Evolutionary conservation across 2,329 filamentous ascomycete species (phyloP), one percentile per base, ranked within the genome.

Genomic region (Endoconidiophora laricicola): DNA sequence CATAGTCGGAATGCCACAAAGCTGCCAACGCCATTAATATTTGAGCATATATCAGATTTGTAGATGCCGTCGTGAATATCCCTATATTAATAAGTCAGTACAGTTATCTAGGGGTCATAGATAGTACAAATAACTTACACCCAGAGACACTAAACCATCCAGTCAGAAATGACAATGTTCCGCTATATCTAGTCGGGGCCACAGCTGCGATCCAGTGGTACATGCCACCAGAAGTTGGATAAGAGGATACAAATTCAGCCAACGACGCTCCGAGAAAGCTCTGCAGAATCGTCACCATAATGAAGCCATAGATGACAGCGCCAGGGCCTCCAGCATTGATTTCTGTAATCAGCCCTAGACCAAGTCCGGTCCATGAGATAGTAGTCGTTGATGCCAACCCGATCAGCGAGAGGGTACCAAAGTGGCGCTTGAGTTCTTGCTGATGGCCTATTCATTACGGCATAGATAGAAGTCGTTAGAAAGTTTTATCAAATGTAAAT

Each of bases 121-220:
- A 26, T 12, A 3, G 23, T 36, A 14, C 16, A 14, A 18, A 24
- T 39, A 22, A 49, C 51, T 49, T 49, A 53, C 51, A 53, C 33
- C 47, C 51, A 2, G 51, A 53, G 20, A 53, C 47, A 42, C 51
- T 50, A 26, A 53, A 50, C 51, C 51, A 53, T 3, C 52, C 52
- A 4, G 49, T 54, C 12, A 52, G 33, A 44, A 52, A 51, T 4
- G 52, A 50, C 4, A 54, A 37, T 4, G 52, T 52, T 14, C 52
- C 48, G 23, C 39, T 43, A 10, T 48, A 44, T 26, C 38, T 36
- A 16, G 40, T 40, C 0, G 69, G 69, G 3, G 69, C 66, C 23
- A 72, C 62, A 1, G 66, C 67, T 5, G 68, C 68, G 38, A 69
- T 68, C 69, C 69, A 72, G 55, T 71, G 69, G 50, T 72, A 72